Evolutionary conservation across 2,329 filamentous ascomycete species (phyloP).

Genomic region (Fusarium sp.): DNA sequence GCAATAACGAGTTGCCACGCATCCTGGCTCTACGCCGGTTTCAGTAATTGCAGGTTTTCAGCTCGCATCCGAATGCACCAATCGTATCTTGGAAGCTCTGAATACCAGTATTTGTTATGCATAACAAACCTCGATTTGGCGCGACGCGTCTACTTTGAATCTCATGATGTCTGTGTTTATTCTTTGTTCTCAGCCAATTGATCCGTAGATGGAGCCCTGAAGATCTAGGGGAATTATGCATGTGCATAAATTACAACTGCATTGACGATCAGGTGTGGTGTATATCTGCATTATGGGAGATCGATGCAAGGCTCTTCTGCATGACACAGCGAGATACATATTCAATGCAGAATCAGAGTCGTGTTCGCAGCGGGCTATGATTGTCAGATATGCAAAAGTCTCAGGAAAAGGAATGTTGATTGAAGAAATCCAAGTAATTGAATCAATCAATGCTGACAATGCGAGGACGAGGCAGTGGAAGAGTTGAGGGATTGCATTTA

Average conservation of each 20-base stretch:
- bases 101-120: conserved; percentile 9
- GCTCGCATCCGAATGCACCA: conserved; percentile 25
- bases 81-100: conserved; percentile 30
- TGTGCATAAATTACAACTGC: conserved; percentile 41
- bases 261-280: conserved; percentile 41
- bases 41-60: conserved; percentile 36
- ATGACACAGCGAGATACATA: conserved; percentile 33
- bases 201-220: neutral
- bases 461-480: neutral
- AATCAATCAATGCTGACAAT: conserved; percentile 7
- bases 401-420: conserved; percentile 6
- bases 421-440: conserved; percentile 13
- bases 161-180: conserved; percentile 4
- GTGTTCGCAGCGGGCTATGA: neutral
- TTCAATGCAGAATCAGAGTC: conserved; percentile 13
- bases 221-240: conserved; percentile 23
- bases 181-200: conserved; percentile 26
- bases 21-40: conserved; percentile 39
- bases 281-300: conserved; percentile 40
- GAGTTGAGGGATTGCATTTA: neutral
- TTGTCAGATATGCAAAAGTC: neutral
- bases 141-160: conserved; percentile 32
- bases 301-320: conserved; percentile 43
- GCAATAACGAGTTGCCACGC: conserved; percentile 41
- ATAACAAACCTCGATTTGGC: conserved; percentile 26